Conservation (phyloP, 202 grass and related monocot species). For the Setaria viridis region DNA sequence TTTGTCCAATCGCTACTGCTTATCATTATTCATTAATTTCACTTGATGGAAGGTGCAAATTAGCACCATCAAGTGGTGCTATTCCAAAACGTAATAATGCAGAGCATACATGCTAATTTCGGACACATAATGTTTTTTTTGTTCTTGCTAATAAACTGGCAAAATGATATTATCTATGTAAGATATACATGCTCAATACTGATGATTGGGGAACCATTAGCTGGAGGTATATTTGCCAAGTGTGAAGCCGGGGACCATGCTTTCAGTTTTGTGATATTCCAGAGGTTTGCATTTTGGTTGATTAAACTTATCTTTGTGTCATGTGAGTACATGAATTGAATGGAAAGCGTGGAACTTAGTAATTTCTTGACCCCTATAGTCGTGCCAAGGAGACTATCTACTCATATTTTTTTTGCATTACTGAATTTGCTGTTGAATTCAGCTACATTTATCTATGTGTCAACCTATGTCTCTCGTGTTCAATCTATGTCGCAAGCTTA, state of each 20-base stretch:
- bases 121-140: not conserved
- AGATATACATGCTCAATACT: not conserved
- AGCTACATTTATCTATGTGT: not conserved
- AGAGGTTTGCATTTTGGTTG: not conserved
- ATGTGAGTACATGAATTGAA: not conserved
- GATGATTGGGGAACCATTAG: not conserved
- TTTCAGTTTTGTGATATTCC: not conserved
- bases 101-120: not conserved
- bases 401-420: not conserved
- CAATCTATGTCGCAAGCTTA: not conserved
- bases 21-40: not conserved
- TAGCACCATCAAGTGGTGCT: not conserved
- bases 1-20: not conserved
- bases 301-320: not conserved
- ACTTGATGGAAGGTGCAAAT: not conserved
- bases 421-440: not conserved
- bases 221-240: no score
- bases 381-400: not conserved
- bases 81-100: slow-evolving; percentile 14
- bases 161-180: not conserved
- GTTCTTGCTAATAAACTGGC: not conserved
- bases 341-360: not conserved
- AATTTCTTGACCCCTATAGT: not conserved
- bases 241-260: not conserved
- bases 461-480: not conserved